These are phyloP conservation scores for Wallemia ichthyophaga DNA, from an alignment of 1,284 basidiomycete species.

Conservation along the genomic window DNA sequence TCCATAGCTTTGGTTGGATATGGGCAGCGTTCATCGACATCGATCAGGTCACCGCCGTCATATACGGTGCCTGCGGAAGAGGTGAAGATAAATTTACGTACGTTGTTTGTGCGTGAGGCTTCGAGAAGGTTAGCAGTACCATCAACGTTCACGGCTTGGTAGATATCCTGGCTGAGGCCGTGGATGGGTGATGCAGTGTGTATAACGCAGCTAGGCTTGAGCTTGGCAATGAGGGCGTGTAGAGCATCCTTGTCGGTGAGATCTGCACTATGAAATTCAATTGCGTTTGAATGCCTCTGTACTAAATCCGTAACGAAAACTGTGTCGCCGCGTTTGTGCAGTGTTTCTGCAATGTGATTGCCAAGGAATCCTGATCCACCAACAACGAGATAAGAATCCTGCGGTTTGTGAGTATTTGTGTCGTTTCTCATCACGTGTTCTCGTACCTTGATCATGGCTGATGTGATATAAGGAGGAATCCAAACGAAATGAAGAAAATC, in stretches of 20 bases:
- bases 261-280: constrained; percentile 45
- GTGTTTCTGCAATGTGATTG: constrained; percentile 54
- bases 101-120: constrained; percentile 36
- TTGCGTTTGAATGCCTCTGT: constrained; percentile 31
- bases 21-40: constrained; percentile 64
- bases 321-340: constrained; percentile 41
- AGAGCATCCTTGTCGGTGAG: constrained; percentile 47
- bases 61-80: constrained; percentile 81
- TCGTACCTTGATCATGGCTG: not conserved
- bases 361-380: constrained; percentile 80
- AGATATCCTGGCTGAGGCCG: constrained; percentile 36
- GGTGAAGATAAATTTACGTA: constrained; percentile 77
- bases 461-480: not conserved
- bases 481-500: no score
- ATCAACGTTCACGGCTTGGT: constrained; percentile 77
- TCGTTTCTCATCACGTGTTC: not conserved
- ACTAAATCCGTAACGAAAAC: constrained; percentile 69
- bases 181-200: constrained; percentile 81
- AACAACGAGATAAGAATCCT: constrained; percentile 34
- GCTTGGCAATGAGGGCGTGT: constrained; percentile 38
- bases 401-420: not conserved
- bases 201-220: constrained; percentile 42
- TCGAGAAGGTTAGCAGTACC: constrained; percentile 66
- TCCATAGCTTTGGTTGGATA: constrained; percentile 50
- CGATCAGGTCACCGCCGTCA: constrained; percentile 39